These are phyloP conservation scores for Phytophthora colocasiae DNA, from an alignment of 352 stramenopile genomes.

Conservation along the genomic window DNA sequence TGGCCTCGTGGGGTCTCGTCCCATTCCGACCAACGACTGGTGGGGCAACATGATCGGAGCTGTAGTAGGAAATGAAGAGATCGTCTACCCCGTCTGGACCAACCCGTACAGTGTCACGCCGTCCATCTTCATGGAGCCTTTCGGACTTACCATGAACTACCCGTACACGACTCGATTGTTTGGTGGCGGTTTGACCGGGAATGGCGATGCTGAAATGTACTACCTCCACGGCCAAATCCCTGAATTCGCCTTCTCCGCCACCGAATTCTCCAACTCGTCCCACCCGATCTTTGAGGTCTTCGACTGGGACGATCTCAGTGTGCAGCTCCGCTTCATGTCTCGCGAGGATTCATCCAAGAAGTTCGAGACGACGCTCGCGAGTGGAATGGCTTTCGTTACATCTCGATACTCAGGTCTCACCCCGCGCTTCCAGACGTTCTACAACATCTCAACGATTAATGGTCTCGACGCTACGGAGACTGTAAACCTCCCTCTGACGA, in stretches of 20 bases:
- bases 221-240: constrained; percentile 55
- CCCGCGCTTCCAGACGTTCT: constrained; percentile 48
- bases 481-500: constrained; percentile 37
- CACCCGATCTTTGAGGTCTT: constrained; percentile 47
- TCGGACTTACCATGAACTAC: constrained; percentile 63
- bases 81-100: constrained; percentile 63
- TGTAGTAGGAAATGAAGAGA: constrained; percentile 35
- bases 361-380: constrained; percentile 58
- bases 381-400: constrained; percentile 73
- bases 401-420: constrained; percentile 55
- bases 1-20: constrained; percentile 44
- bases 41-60: constrained; percentile 77
- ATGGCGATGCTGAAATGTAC: constrained; percentile 55
- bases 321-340: constrained; percentile 53
- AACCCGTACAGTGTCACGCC: constrained; percentile 71
- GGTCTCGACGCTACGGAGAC: constrained; percentile 38
- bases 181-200: constrained; percentile 52
- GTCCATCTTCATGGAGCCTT: constrained; percentile 43
- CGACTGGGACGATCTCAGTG: constrained; percentile 61
- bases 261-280: constrained; percentile 50
- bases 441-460: constrained; percentile 65
- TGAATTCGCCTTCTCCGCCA: constrained; percentile 62
- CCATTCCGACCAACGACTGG: constrained; percentile 79
- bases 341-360: constrained; percentile 37
- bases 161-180: constrained; percentile 60